Evolutionary conservation across 176 grass and related monocot genomes (phyloP).

Genomic region (Avena eriantha): DNA sequence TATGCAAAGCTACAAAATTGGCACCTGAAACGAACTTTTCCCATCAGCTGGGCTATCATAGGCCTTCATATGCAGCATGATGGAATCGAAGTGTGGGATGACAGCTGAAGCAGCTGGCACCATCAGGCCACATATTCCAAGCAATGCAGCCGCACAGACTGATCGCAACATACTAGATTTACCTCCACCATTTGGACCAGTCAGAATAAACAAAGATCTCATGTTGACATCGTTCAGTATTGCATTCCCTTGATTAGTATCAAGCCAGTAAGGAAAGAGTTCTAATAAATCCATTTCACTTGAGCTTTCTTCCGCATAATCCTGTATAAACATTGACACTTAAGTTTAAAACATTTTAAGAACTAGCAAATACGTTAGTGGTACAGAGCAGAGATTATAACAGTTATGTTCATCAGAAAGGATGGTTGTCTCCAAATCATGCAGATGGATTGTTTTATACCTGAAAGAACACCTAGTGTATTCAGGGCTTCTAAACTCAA

Average conservation of each 20-base stretch:
- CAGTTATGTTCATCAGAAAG: constrained; percentile 7
- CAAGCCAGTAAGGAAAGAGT: constrained; percentile 89
- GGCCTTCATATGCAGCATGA: constrained; percentile 97
- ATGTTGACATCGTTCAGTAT: constrained; percentile 85
- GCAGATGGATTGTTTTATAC: neutral
- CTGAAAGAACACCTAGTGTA: constrained; percentile 12
- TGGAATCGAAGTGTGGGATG: constrained; percentile 84
- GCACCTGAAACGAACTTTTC: constrained; percentile 98
- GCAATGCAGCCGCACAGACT: constrained; percentile 85
- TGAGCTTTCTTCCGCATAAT: constrained; percentile 45
- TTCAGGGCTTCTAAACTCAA: constrained; percentile 1
- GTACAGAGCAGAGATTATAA: neutral
- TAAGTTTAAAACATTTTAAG: constrained; percentile 25
- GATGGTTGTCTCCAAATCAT: constrained; percentile 6
- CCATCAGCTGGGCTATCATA: constrained; percentile 97
- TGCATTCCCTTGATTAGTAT: constrained; percentile 79
- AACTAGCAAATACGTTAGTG: neutral
- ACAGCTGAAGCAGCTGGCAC: constrained; percentile 81
- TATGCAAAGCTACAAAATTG: constrained; percentile 28
- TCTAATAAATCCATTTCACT: constrained; percentile 75
- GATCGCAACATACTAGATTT: constrained; percentile 97
- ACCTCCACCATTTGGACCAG: constrained; percentile 97
- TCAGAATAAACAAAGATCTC: constrained; percentile 82
- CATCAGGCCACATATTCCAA: constrained; percentile 98
- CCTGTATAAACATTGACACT: constrained; percentile 53